Percentiles rank a stretch among this genome's conserved stretches.
Evolutionary conservation across 176 grass and related monocot species (phyloP).

Genomic region (Phyllostachys edulis): DNA sequence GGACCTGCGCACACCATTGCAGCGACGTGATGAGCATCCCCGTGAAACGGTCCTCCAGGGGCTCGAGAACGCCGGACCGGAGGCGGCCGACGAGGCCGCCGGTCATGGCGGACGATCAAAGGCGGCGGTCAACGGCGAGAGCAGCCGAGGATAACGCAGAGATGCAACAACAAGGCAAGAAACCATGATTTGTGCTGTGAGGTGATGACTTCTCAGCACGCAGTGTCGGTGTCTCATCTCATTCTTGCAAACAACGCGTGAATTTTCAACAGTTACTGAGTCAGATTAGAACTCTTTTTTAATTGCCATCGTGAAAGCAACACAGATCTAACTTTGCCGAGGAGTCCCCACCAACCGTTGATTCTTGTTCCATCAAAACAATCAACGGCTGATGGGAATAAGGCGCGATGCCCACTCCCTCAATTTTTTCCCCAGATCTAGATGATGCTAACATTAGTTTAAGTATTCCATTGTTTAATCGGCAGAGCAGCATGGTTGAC

Average conservation of each 20-base stretch:
- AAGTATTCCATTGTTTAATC: neutral
- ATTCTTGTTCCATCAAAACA: too few relatives aligned
- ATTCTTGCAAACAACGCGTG: neutral
- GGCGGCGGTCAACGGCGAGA: slow-evolving; percentile 4
- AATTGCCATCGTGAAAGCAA: neutral
- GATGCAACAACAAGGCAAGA: neutral
- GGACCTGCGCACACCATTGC: slow-evolving; percentile 53
- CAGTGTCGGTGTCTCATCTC: neutral
- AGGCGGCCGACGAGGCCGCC: slow-evolving; percentile 12
- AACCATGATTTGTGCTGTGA: slow-evolving; percentile 11
- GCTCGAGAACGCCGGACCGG: slow-evolving; percentile 30
- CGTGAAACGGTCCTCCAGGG: slow-evolving; percentile 22
- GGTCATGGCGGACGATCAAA: neutral
- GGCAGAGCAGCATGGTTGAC: neutral
- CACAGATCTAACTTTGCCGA: too few relatives aligned
- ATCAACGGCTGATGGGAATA: too few relatives aligned
- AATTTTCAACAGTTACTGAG: neutral
- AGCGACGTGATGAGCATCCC: slow-evolving; percentile 33
- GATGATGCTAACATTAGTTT: too few relatives aligned
- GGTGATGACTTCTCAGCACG: neutral
- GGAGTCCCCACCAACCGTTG: too few relatives aligned
- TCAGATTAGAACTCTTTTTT: neutral
- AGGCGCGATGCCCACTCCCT: too few relatives aligned
- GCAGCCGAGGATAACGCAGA: neutral
- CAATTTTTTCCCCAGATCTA: too few relatives aligned